These are phyloP conservation scores for Oenanthe javanica DNA, from an alignment of 140 eudicot species.

Conservation along the genomic window DNA sequence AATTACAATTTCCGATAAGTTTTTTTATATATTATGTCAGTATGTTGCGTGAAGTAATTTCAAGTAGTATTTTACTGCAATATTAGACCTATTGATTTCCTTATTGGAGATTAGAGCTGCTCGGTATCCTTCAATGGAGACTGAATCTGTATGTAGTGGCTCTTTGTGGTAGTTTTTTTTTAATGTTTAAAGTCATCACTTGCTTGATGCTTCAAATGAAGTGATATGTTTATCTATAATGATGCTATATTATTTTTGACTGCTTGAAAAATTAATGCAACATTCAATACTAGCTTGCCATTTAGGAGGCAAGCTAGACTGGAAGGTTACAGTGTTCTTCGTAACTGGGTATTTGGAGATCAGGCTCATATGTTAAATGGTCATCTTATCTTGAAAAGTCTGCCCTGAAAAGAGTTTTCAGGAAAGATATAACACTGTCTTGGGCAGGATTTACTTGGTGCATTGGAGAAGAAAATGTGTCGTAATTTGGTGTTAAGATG, in stretches of 20 bases:
- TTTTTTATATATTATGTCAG: background rate
- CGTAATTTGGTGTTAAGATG: background rate
- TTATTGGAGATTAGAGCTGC: background rate
- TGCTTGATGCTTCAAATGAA: background rate
- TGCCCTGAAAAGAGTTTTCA: background rate
- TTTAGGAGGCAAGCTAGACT: background rate
- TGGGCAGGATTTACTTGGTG: background rate
- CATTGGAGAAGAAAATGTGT: background rate
- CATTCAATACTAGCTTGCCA: background rate
- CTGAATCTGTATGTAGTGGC: background rate
- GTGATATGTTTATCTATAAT: background rate
- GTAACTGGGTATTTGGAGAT: background rate
- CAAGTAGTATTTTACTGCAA: background rate
- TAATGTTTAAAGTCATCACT: background rate
- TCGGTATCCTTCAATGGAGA: background rate
- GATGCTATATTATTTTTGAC: background rate
- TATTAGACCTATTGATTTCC: background rate
- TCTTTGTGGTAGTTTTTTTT: background rate
- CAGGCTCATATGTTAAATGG: background rate
- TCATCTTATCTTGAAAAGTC: background rate
- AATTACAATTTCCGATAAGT: background rate
- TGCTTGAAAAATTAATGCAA: background rate
- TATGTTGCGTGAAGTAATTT: background rate
- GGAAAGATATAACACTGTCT: background rate
- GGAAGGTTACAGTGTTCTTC: background rate